Evolutionary conservation across 352 stramenopile genomes (phyloP), one percentile per base, ranked within the genome.

Genomic region (Pythium vanterpoolii): DNA sequence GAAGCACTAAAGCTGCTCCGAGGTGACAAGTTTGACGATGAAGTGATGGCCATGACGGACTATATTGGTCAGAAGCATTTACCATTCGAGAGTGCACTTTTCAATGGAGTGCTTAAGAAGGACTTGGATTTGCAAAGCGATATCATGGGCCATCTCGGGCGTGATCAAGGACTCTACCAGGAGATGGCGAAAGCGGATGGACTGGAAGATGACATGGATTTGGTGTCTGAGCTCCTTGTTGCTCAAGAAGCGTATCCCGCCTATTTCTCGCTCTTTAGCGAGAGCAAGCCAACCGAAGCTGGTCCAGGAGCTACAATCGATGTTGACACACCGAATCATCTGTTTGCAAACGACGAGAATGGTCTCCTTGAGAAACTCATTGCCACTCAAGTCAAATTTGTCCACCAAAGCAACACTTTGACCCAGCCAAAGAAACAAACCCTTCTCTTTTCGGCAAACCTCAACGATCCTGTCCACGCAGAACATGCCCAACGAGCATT

Each of bases 91-190:
- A 93, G 69, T 8, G 81, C 82, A 31, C 64, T 92, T 8, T 90
- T 97, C 36, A 97, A 97, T 60, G 90, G 90, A 31, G 74, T 96
- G 31, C 42, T 97, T 4, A 74, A 79, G 31, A 79, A 71, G 14
- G 71, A 83, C 40, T 47, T 90, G 18, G 76, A 92, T 30, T 47
- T 96, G 31, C 77, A 95, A 66, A 69, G 66, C 31, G 69, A 84
- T 3, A 74, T 96, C 46, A 93, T 96, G 79, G 56, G 53, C 6
- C 73, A 89, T 49, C 76, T 96, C 26, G 80, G 81, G 2, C 71
- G 83, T 52, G 91, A 98, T 49, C 90, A 97, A 50, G 67, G 62
- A 5, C 48, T 90, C 5, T 95, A 86, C 34, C 77, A 93, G 49
- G 70, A 67, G 8, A 80, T 95, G 70, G 79, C 77, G 27, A 74